phyloP scores from a whole-genome alignment of 805 yeast genomes.

The Starmerella powellii region DNA sequence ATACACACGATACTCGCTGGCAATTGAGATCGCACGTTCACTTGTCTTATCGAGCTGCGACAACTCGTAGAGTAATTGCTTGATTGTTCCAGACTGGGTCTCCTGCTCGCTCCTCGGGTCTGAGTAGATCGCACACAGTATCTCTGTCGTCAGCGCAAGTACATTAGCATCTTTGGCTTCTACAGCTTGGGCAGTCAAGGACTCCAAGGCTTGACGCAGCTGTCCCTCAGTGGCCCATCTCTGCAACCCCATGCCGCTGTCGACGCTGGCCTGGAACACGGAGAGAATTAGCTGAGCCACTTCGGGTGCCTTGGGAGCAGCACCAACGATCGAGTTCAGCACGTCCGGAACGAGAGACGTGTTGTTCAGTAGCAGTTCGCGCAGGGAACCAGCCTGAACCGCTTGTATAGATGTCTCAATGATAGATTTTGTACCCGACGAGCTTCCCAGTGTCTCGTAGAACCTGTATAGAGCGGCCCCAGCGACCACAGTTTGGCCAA shows the following conservation, averaged over 20 bases:
- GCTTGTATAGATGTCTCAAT: too few species aligned
- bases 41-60: conserved; percentile 28
- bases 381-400: too few species aligned
- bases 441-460: too few species aligned
- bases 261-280: conserved; percentile 4
- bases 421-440: too few species aligned
- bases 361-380: background rate
- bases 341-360: background rate
- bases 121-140: conserved; percentile 32
- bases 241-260: conserved; percentile 5
- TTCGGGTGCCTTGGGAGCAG: background rate
- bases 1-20: conserved; percentile 57
- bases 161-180: conserved; percentile 18
- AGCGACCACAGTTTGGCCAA: conserved; percentile 16
- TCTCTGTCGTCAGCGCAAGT: conserved; percentile 32
- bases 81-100: conserved; percentile 17
- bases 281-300: background rate
- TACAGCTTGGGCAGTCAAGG: conserved; percentile 18
- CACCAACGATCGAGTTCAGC: background rate
- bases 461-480: conserved; percentile 4
- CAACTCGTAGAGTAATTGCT: conserved; percentile 37
- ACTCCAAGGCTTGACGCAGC: conserved; percentile 9
- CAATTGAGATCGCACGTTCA: conserved; percentile 40
- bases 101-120: conserved; percentile 11
- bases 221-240: conserved; percentile 6